These are phyloP conservation scores for Phoma sp. DNA, from an alignment of 2,329 filamentous ascomycete species.

Conservation along the genomic window DNA sequence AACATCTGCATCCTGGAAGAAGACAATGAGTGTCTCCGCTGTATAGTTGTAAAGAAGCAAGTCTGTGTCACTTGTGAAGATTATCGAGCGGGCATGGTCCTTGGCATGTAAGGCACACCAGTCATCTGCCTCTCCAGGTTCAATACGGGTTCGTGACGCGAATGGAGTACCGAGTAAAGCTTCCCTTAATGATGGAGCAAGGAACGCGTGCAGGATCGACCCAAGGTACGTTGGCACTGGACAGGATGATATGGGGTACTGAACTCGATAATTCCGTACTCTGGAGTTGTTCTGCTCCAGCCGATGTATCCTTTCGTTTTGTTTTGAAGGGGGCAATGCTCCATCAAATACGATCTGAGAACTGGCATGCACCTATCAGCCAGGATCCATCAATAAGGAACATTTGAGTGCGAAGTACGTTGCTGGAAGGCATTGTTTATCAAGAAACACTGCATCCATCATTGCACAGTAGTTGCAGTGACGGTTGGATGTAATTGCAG, in stretches of 20 bases:
- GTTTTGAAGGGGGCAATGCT: constrained; percentile 73
- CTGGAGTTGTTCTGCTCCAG: constrained; percentile 65
- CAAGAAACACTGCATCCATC: not conserved
- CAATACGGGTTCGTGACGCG: constrained; percentile 62
- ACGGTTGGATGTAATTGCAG: not conserved
- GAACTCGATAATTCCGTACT: constrained; percentile 59
- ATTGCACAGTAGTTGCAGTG: not conserved
- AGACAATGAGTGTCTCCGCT: constrained; percentile 66
- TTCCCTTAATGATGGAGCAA: constrained; percentile 80
- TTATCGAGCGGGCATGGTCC: constrained; percentile 64
- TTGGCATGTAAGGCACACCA: constrained; percentile 75
- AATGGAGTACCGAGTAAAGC: constrained; percentile 60
- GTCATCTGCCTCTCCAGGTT: constrained; percentile 84
- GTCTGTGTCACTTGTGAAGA: constrained; percentile 87
- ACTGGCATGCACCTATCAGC: constrained; percentile 22
- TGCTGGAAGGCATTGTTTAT: not conserved
- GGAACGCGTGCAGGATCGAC: constrained; percentile 67
- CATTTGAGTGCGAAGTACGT: not conserved
- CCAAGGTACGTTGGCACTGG: constrained; percentile 39
- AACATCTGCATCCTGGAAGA: constrained; percentile 70
- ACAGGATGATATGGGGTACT: constrained; percentile 32
- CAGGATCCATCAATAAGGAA: not conserved
- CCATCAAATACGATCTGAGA: constrained; percentile 85
- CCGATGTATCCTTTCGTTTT: constrained; percentile 66
- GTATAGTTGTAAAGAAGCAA: constrained; percentile 78